phyloP scores from a whole-genome alignment of 208 protist genomes.

The Trypanosoma avium region DNA sequence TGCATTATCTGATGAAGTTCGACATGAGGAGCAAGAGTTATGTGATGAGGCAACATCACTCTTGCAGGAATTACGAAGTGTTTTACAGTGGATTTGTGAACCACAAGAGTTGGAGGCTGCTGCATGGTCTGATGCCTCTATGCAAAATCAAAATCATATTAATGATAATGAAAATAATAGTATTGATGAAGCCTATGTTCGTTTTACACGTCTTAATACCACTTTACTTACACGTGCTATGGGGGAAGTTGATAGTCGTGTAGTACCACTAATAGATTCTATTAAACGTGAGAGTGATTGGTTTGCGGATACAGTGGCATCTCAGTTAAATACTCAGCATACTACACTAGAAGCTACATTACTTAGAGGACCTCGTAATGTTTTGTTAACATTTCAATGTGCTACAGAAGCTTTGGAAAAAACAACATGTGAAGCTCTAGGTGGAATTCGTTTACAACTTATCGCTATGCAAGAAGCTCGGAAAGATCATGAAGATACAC shows the following conservation, averaged over 20 bases:
- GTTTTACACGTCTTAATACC: slow-evolving; percentile 30
- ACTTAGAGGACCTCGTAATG: slow-evolving; percentile 40
- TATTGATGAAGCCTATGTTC: slow-evolving; percentile 42
- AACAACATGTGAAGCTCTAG: slow-evolving; percentile 34
- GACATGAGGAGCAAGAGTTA: slow-evolving; percentile 33
- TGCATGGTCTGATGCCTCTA: slow-evolving; percentile 19
- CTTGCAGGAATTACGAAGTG: slow-evolving; percentile 24
- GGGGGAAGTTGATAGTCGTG: slow-evolving; percentile 5
- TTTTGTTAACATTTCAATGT: slow-evolving; percentile 58
- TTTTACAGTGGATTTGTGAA: slow-evolving; percentile 45
- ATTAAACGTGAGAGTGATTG: slow-evolving; percentile 61
- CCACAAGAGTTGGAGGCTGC: slow-evolving; percentile 49
- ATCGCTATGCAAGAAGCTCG: slow-evolving; percentile 47
- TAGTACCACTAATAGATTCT: slow-evolving; percentile 19
- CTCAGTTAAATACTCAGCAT: slow-evolving; percentile 41
- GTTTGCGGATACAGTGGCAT: slow-evolving; percentile 51
- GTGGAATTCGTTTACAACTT: slow-evolving; percentile 56
- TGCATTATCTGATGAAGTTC: slow-evolving; percentile 31
- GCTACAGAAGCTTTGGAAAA: slow-evolving; percentile 52
- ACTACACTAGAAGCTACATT: slow-evolving; percentile 40
- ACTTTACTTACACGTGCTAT: slow-evolving; percentile 27
- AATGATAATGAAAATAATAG: too few relatives aligned
- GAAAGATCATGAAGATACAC: slow-evolving; percentile 64
- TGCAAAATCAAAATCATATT: too few relatives aligned
- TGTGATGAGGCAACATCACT: slow-evolving; percentile 33